Evolutionary conservation across 495 filamentous ascomycete genomes (phyloP), one percentile per base, ranked within the genome.

Genomic region (Hypoxylon trugodes): DNA sequence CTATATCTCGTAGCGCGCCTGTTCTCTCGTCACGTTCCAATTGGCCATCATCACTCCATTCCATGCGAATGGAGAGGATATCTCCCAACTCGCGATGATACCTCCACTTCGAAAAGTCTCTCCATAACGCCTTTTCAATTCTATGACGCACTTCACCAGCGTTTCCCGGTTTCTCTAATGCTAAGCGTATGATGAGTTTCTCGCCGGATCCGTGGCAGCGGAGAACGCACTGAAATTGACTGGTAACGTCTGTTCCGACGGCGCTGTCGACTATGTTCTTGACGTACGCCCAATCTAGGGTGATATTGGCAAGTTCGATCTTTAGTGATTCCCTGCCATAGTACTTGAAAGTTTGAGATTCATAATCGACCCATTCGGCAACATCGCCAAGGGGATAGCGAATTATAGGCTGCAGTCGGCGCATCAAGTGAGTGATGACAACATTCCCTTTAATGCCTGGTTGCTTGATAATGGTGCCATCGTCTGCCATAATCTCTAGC

Each of bases 321-420:
- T 58, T 48, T 10, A 24, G 7, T 4, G 54, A 22, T 13, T 13
- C 54, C 5, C 13, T 30, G 8, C 24, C 33, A 16, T n/a, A 12
- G 15, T 46, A 46, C 43, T 40, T 58, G 18, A 58, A 58, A 22
- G 32, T 32, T 8, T 43, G 43, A 10, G 33, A n/a, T 13, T 16
- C 22, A 6, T 58, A 58, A 13, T 58, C 35, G 1, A 49, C 33
- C 54, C 54, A 58, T 16, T 48, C 54, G 6, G 54, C 54, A 22
- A 40, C 21, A 13, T 58, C 54, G 13, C 54, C 54, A 4, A 49
- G n/a, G 12, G 54, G 54, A 7, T 48, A 49, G 10, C 54, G 43
- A 10, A 58, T 49, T 4, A 58, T 15, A n/a, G 54, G 54, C 18
- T 58, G 54, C 1, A 58, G 22, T 15, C 54, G 54, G 8, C 54